Conservation (phyloP, 352 stramenopile genomes). For the Phytophthora ramorum region DNA sequence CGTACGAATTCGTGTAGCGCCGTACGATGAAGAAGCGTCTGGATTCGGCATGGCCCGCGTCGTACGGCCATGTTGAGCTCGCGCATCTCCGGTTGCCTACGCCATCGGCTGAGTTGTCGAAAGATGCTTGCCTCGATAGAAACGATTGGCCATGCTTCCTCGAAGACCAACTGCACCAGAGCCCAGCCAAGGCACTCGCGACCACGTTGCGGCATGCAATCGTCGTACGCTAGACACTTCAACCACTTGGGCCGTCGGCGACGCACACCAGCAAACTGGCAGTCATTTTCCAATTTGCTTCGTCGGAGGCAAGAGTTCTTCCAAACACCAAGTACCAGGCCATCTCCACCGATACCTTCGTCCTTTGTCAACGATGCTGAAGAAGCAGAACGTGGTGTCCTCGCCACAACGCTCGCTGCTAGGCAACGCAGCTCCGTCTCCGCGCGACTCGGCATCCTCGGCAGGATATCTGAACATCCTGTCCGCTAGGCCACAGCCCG, state of each 20-base stretch:
- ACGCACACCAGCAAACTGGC: neutral
- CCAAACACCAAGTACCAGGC: neutral
- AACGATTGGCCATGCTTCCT: too few relatives aligned
- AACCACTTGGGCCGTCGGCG: neutral
- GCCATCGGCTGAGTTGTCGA: neutral
- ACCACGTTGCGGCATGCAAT: neutral
- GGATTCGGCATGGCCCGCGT: neutral
- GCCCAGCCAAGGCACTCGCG: too few relatives aligned
- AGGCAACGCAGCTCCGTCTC: neutral
- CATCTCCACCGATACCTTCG: neutral
- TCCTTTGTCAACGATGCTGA: neutral
- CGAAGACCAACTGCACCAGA: too few relatives aligned
- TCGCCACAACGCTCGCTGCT: neutral
- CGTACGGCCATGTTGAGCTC: neutral
- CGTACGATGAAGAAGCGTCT: neutral
- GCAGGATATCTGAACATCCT: neutral
- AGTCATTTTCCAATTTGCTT: neutral
- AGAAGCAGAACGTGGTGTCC: neutral
- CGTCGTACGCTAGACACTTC: neutral
- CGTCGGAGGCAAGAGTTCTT: neutral
- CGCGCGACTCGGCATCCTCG: neutral
- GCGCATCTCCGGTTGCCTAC: neutral
- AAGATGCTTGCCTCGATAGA: too few relatives aligned
- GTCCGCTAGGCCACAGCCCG: neutral
- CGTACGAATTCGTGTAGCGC: neutral